These are phyloP conservation scores for Letharia columbiana DNA, from an alignment of 495 filamentous ascomycete species.

Conservation along the genomic window DNA sequence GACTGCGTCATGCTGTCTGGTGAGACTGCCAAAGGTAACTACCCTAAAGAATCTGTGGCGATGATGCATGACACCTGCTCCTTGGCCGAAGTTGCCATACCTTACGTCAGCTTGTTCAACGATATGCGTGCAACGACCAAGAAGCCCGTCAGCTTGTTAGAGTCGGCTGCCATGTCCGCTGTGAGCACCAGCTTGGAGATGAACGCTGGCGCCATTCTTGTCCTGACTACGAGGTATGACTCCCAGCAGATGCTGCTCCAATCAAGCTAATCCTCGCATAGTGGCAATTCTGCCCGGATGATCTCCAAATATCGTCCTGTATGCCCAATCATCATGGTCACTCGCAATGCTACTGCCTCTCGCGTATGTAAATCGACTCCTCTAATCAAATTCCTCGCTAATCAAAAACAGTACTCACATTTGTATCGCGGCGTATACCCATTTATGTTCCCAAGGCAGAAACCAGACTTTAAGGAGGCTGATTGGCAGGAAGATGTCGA, in stretches of 20 bases:
- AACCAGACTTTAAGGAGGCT: slow-evolving; percentile 86
- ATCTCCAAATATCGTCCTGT: slow-evolving; percentile 97
- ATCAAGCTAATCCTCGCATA: slow-evolving; percentile 32
- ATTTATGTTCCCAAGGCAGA: slow-evolving; percentile 83
- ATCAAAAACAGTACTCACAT: slow-evolving; percentile 59
- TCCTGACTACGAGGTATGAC: slow-evolving; percentile 78
- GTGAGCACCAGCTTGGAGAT: slow-evolving; percentile 90
- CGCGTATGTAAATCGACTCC: slow-evolving; percentile 42
- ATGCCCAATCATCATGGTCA: slow-evolving; percentile 98
- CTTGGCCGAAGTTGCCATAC: slow-evolving; percentile 90
- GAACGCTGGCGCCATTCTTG: slow-evolving; percentile 90
- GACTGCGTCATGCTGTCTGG: slow-evolving; percentile 99
- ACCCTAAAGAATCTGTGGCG: slow-evolving; percentile 81
- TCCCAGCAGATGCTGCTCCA: background rate
- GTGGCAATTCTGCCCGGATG: slow-evolving; percentile 82
- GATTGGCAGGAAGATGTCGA: slow-evolving; percentile 98
- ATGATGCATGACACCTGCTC: slow-evolving; percentile 98
- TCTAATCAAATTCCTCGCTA: slow-evolving; percentile 15
- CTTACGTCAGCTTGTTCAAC: slow-evolving; percentile 93
- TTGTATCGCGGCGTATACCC: slow-evolving; percentile 97
- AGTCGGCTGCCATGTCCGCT: slow-evolving; percentile 92
- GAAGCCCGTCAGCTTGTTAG: slow-evolving; percentile 73
- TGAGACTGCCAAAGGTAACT: slow-evolving; percentile 96
- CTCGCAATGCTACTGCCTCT: slow-evolving; percentile 71
- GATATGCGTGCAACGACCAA: slow-evolving; percentile 77